These are phyloP conservation scores for Cyclocybe cylindracea DNA, from an alignment of 768 basidiomycete species.

Conservation along the genomic window DNA sequence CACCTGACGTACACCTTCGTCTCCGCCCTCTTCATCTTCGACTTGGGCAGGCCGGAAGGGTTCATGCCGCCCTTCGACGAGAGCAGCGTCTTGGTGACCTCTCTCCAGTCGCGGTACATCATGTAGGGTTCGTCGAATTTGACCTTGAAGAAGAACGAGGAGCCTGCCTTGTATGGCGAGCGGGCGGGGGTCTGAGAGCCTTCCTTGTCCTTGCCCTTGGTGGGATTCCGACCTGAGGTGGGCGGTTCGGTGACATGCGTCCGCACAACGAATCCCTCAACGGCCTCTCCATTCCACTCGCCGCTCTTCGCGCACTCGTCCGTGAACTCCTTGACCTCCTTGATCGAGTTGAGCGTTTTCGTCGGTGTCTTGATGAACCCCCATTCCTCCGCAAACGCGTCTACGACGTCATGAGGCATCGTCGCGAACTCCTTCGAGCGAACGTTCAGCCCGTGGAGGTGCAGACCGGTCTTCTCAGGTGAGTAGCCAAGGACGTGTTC, in stretches of 20 bases:
- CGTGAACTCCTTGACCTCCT: constrained; percentile 74
- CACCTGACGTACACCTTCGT: constrained; percentile 80
- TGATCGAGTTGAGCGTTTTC: constrained; percentile 55
- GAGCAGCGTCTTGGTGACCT: constrained; percentile 83
- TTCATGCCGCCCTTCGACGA: constrained; percentile 25
- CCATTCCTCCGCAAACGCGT: constrained; percentile 84
- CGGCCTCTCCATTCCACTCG: constrained; percentile 78
- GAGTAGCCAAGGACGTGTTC: constrained; percentile 92
- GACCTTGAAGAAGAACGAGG: constrained; percentile 98
- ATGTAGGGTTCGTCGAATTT: constrained; percentile 99
- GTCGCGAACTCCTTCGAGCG: constrained; percentile 70
- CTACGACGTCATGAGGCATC: constrained; percentile 63
- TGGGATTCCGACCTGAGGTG: constrained; percentile 15
- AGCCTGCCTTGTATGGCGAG: constrained; percentile 74
- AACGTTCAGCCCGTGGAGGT: constrained; percentile 89
- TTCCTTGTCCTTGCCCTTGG: constrained; percentile 24
- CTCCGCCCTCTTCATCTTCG: constrained; percentile 75
- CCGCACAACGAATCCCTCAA: constrained; percentile 96
- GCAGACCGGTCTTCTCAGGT: constrained; percentile 81
- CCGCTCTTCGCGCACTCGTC: constrained; percentile 65
- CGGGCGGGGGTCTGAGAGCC: not conserved
- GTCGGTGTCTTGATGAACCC: constrained; percentile 85
- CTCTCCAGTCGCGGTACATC: constrained; percentile 98
- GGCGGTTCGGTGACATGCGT: constrained; percentile 57
- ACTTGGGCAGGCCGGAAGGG: constrained; percentile 50